phyloP scores from a whole-genome alignment of 805 yeast species.

The Millerozyma miso region DNA sequence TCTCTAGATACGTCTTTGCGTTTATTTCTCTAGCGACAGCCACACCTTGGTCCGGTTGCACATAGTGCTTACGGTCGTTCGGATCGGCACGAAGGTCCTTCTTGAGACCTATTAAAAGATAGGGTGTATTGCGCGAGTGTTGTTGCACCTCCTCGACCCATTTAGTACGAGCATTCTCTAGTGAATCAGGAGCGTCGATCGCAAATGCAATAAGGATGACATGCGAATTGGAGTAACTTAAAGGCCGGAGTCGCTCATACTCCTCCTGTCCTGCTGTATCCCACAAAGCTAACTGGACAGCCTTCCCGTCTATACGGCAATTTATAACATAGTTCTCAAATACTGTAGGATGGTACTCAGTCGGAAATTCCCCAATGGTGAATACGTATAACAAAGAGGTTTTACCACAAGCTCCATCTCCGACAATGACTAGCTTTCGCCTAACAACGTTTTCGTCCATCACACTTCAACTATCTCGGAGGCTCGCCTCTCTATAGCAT shows the following conservation, averaged over 20 bases:
- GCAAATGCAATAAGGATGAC: conserved; percentile 85
- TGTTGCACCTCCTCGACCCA: conserved; percentile 83
- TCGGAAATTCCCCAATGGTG: conserved; percentile 88
- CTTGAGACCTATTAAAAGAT: conserved; percentile 77
- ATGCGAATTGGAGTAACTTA: conserved; percentile 84
- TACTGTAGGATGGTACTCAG: conserved; percentile 90
- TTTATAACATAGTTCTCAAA: conserved; percentile 93
- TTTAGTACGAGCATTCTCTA: conserved; percentile 75
- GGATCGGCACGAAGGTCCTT: conserved; percentile 63
- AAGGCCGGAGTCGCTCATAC: conserved; percentile 83
- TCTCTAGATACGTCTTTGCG: conserved; percentile 78
- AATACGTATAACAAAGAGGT: conserved; percentile 88
- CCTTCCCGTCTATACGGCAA: conserved; percentile 89
- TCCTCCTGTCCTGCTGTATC: conserved; percentile 98
- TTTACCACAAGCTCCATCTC: conserved; percentile 95
- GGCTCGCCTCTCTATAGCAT: background rate
- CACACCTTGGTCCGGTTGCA: conserved; percentile 58
- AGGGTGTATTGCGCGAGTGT: conserved; percentile 78
- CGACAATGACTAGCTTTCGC: conserved; percentile 82
- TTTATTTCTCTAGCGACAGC: conserved; percentile 73
- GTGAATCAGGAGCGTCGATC: conserved; percentile 76
- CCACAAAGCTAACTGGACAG: conserved; percentile 86
- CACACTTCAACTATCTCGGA: background rate
- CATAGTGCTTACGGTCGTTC: conserved; percentile 39
- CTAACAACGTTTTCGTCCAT: conserved; percentile 13